These are phyloP conservation scores for Quercus phellos DNA, from an alignment of 331 rosid species.

Conservation along the genomic window DNA sequence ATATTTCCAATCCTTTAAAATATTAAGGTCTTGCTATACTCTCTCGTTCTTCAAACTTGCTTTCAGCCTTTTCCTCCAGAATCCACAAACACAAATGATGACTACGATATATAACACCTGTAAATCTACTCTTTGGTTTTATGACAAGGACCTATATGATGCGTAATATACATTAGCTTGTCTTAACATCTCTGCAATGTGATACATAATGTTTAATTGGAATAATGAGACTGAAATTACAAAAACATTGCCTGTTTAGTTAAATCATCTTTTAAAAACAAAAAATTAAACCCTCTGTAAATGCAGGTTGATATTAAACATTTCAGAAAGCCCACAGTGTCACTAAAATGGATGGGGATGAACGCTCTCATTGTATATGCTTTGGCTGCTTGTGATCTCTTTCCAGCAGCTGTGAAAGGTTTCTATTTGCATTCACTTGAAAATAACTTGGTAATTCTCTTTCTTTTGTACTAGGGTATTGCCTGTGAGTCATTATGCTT, in stretches of 20 bases:
- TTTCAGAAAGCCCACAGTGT: slow-evolving; percentile 45
- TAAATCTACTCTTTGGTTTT: background rate
- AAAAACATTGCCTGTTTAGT: slow-evolving; percentile 13
- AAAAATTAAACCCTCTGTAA: background rate
- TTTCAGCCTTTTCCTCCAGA: background rate
- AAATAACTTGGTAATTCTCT: slow-evolving; percentile 59
- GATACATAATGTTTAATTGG: slow-evolving; percentile 3
- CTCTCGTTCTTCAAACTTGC: background rate
- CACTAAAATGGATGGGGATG: slow-evolving; percentile 77
- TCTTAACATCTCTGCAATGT: background rate
- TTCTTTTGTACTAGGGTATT: slow-evolving; percentile 5
- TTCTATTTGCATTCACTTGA: slow-evolving; percentile 68
- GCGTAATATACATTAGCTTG: background rate
- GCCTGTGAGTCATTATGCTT: background rate
- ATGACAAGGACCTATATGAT: background rate
- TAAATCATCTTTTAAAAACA: slow-evolving; percentile 2
- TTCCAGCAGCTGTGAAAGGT: slow-evolving; percentile 61
- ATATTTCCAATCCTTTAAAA: background rate
- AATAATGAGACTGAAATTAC: background rate
- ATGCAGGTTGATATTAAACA: slow-evolving; percentile 56
- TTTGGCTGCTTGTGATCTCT: slow-evolving; percentile 66
- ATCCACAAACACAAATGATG: background rate
- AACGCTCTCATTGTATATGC: slow-evolving; percentile 65
- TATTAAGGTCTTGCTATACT: background rate
- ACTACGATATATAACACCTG: background rate